Evolutionary conservation across 139 green algal species (phyloP).

Genomic region (Micromonas pusilla): DNA sequence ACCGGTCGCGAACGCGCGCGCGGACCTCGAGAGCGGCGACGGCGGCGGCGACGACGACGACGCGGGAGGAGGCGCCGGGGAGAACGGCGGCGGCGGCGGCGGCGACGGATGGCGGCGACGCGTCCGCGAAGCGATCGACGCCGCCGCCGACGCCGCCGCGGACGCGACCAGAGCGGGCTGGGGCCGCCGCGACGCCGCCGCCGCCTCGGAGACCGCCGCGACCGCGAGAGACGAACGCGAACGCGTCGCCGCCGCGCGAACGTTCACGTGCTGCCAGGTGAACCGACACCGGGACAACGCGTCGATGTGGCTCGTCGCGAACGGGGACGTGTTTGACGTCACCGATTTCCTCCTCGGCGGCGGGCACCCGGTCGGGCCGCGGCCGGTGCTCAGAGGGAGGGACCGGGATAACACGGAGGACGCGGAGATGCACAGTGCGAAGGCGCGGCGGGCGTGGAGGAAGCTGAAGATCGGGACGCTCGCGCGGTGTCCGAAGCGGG

Average conservation of each 20-base stretch:
- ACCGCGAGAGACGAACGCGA: no score
- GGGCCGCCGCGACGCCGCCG: no score
- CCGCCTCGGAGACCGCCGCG: no score
- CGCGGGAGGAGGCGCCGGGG: background rate
- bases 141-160: no score
- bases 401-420: slow-evolving; percentile 15
- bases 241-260: no score
- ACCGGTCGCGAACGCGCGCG: background rate
- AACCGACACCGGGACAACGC: background rate
- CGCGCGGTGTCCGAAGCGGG: background rate
- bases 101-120: background rate
- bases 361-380: background rate
- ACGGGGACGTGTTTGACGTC: slow-evolving; percentile 10
- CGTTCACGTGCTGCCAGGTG: background rate
- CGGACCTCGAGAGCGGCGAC: background rate
- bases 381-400: background rate
- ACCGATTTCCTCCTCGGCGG: background rate
- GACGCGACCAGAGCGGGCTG: no score
- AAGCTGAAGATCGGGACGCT: background rate
- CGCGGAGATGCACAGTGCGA: background rate
- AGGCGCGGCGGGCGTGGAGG: background rate
- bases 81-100: background rate
- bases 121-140: no score
- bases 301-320: slow-evolving; percentile 1
- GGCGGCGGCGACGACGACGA: background rate